Base-by-base conservation (phyloP, 2,329 filamentous ascomycete genomes). In the Escovopsis sp. region DNA sequence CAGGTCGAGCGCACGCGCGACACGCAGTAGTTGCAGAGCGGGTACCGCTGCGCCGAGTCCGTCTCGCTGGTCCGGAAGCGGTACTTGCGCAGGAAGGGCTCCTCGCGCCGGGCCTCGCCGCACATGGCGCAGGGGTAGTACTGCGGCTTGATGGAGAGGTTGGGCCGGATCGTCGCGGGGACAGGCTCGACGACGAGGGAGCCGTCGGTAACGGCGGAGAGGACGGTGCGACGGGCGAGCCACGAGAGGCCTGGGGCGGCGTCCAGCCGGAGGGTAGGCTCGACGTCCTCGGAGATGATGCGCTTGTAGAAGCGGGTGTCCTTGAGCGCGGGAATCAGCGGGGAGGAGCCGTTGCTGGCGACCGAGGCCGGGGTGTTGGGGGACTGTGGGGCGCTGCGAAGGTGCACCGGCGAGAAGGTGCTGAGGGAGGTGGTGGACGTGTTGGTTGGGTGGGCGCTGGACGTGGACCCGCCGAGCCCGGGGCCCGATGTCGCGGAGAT, bases 291-390 rank as follows among this genome's bases (percentile, higher is more conserved):
- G 15, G 74, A 69, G 18, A 96, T 58, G 5, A 77, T 78, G 32
- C 90, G 77, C 61, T 96, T 96, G 62, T 88, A 98, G 52, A 96
- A 98, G 44, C 81, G 84, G 19, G 81, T 84, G 38, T 96, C 90
- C 51, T 90, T 93, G 28, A 98, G 61, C 4, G 77, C 75, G 3
- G 72, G 75, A 25, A 72, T 42, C 25, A 56, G 45, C 27, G 56
- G 45, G 17, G 51, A 48, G 3, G 68, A 68, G 33, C 51, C 52
- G 11, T 57, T 52, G 45, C 68, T 72, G 27, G 61, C 48, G 7
- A 56, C 65, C 34, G 63, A 77, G 45, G 67, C 70, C 31, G 65
- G 70, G 5, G 63, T 76, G 42, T 61, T 70, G 25, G 68, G 76
- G 37, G 68, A 75, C 41, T 68, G 66, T 6, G 74, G 71, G 14